Evolutionary conservation across 2,329 filamentous ascomycete species (phyloP).

Genomic region (Cladophialophora exuberans): DNA sequence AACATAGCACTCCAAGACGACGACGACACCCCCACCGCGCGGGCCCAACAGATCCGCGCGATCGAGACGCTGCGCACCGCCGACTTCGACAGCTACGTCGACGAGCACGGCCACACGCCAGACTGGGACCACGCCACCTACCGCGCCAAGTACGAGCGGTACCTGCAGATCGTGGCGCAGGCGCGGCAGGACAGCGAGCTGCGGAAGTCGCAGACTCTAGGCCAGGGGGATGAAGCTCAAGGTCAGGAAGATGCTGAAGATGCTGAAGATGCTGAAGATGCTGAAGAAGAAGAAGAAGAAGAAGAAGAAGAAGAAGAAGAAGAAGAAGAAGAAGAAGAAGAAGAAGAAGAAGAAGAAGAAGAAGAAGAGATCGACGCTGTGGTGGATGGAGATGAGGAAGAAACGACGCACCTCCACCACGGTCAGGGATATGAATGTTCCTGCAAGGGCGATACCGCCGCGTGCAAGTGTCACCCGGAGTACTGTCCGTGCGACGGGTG

Average conservation of each 20-base stretch:
- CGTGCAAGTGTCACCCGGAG: constrained; percentile 10
- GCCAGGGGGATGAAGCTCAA: background rate
- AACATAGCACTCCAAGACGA: too few species aligned
- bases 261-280: background rate
- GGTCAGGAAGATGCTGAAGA: background rate
- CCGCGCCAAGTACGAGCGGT: too few species aligned
- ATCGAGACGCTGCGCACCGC: too few species aligned
- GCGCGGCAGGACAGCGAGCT: too few species aligned
- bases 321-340: background rate
- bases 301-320: background rate
- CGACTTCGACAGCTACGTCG: too few species aligned
- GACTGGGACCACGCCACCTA: too few species aligned
- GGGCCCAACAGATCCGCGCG: too few species aligned
- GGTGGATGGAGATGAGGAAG: background rate
- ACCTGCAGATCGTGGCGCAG: too few species aligned
- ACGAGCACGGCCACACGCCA: too few species aligned
- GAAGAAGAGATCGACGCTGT: background rate
- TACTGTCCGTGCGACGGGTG: constrained; percentile 12
- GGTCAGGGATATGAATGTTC: constrained; percentile 3
- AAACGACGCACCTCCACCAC: too few species aligned
- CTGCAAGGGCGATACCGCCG: constrained; percentile 1
- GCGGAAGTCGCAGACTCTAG: too few species aligned
- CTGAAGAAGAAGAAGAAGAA: background rate
- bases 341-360: background rate
- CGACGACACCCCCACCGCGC: too few species aligned